Conservation (phyloP, 768 basidiomycete genomes). For the Antrodiella citrinella region DNA sequence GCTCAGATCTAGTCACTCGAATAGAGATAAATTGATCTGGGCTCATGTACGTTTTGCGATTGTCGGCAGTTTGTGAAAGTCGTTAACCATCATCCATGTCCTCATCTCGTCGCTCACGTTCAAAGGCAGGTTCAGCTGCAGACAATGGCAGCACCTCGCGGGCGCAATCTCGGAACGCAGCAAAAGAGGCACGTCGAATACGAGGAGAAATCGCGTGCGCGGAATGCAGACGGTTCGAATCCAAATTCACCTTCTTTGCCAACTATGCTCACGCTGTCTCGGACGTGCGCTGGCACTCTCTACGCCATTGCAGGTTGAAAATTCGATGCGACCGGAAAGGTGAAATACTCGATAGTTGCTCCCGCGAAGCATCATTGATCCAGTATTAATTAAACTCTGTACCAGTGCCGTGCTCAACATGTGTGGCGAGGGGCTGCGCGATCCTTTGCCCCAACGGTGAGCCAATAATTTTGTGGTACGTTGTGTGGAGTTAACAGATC, state of each 20-base stretch:
- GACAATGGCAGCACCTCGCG: not conserved
- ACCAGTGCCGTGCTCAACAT: conserved; percentile 33
- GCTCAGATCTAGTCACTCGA: not conserved
- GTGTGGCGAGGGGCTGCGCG: conserved; percentile 42
- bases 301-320: not conserved
- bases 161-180: conserved; percentile 10
- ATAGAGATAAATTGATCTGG: not conserved
- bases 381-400: not conserved
- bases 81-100: not conserved
- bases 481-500: not conserved
- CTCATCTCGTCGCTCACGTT: not conserved
- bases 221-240: conserved; percentile 25
- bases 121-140: not conserved
- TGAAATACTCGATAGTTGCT: not conserved
- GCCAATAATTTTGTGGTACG: conserved; percentile 2
- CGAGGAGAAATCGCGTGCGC: conserved; percentile 25
- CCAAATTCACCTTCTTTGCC: not conserved
- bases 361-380: not conserved
- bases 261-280: not conserved
- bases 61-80: not conserved
- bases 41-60: not conserved
- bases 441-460: conserved; percentile 46
- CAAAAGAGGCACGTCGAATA: conserved; percentile 18
- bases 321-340: not conserved
- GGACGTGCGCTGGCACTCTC: not conserved